Evolutionary conservation across 1,284 basidiomycete species (phyloP).

Genomic region (Hymenochaete sp.): DNA sequence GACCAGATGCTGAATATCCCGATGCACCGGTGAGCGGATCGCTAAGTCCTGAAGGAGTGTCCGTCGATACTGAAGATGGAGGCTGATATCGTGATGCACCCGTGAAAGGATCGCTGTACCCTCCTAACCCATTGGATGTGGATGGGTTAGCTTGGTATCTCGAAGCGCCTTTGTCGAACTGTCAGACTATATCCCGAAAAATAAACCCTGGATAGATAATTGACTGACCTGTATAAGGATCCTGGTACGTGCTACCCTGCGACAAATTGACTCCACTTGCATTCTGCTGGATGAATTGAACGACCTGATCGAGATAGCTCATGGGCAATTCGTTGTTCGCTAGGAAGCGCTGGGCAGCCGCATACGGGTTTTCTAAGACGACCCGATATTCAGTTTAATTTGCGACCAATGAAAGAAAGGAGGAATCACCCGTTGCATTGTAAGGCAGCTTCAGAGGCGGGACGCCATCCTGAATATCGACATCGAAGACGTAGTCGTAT

Average conservation of each 20-base stretch:
- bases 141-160: slow-evolving; percentile 1
- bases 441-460: slow-evolving; percentile 94
- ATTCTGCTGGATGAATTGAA: slow-evolving; percentile 91
- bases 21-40: slow-evolving; percentile 28
- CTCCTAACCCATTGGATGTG: slow-evolving; percentile 2
- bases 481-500: slow-evolving; percentile 98
- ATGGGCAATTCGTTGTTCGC: slow-evolving; percentile 77
- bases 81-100: slow-evolving; percentile 56
- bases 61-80: slow-evolving; percentile 17
- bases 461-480: slow-evolving; percentile 89
- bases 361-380: slow-evolving; percentile 79
- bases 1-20: slow-evolving; percentile 17
- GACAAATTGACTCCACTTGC: slow-evolving; percentile 71
- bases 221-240: slow-evolving; percentile 81
- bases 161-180: slow-evolving; percentile 2
- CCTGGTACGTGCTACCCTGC: slow-evolving; percentile 55
- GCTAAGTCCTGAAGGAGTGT: slow-evolving; percentile 22
- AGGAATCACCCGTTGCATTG: slow-evolving; percentile 67
- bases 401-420: too few species aligned
- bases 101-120: slow-evolving; percentile 22
- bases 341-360: slow-evolving; percentile 86
- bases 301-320: slow-evolving; percentile 85
- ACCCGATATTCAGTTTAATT: too few species aligned
- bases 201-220: neutral
- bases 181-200: neutral